Evolutionary conservation across 208 protist species (phyloP), one percentile per base, ranked within the genome.

Genomic region (Herpetomonas muscarum): DNA sequence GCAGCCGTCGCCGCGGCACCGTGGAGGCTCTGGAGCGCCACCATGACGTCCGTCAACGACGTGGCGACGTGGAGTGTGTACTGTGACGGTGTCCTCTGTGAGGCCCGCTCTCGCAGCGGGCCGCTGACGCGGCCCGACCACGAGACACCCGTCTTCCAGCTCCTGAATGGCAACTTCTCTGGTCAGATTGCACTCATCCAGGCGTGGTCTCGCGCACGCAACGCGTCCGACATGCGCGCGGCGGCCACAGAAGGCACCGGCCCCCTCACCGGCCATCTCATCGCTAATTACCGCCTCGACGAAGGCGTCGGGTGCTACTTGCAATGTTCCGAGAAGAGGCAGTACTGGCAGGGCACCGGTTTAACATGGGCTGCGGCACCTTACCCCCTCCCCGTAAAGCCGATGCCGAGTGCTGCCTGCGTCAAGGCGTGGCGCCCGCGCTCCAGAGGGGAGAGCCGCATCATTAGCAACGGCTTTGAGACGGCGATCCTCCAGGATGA

Each of bases 1-100:
- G 22, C 15, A 15, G 13, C 21, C 15, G 9, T 50, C 0, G 70
- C 65, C 28, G 36, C 52, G 12, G 24, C 9, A 12, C 10, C 21
- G 45, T 94, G 88, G 85, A 54, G 67, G 15, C 66, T 87, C 6
- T 94, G 88, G 85, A 87, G 77, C 42, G 88, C 88, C 12, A 77
- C 78, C 12, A 37, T 94, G 36, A 62, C 53, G 53, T 76, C 69
- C 5, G 26, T 69, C 19, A 83, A 81, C 55, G 74, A 87, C 51
- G 72, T 77, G 1, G 82, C 82, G 2, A 65, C 58, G 19, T 94
- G 88, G 88, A 77, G 48, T 2, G 72, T 94, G 0, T 91, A 84
- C 62, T 74, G 76, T 13, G 81, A 95, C 50, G 88, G 77, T 1
- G 55, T 75, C 19, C 9, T 67, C 37, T 75, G 79, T 39, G 75